Evolutionary conservation across 176 grass and related monocot genomes (phyloP).

Genomic region (Eragrostis curvula): DNA sequence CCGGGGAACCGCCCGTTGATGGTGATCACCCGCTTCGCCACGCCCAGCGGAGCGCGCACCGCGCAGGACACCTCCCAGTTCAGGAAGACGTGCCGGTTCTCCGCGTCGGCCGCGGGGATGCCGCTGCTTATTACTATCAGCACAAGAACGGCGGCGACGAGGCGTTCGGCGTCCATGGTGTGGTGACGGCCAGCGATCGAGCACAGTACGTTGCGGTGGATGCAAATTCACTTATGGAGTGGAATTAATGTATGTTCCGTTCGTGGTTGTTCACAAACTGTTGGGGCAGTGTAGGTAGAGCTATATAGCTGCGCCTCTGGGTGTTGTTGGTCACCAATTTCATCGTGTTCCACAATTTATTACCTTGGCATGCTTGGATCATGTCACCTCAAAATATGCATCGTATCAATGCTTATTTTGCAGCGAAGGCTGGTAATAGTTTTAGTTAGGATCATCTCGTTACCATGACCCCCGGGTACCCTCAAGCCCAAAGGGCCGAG

Average conservation of each 20-base stretch:
- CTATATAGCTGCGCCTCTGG: neutral
- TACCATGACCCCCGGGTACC: no score
- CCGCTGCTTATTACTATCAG: neutral
- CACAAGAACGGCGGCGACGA: neutral
- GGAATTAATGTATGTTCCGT: neutral
- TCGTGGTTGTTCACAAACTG: conserved; percentile 38
- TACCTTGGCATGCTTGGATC: neutral
- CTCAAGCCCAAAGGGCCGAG: no score
- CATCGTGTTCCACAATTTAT: neutral
- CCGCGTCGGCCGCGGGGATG: neutral
- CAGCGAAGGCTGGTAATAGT: no score
- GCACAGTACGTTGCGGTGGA: neutral
- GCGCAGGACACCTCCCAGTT: conserved; percentile 44
- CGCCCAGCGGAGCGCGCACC: conserved; percentile 26
- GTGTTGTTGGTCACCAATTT: conserved; percentile 8
- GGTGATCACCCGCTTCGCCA: conserved; percentile 54
- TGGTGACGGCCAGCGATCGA: no score
- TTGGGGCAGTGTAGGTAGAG: neutral
- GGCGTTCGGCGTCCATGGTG: neutral
- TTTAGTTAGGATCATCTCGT: no score
- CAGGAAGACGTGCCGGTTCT: conserved; percentile 32
- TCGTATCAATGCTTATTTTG: no score
- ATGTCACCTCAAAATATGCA: no score
- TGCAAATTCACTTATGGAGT: neutral
- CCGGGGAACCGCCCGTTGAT: conserved; percentile 71